A percentile compares a stretch with the other conserved stretches of the same genome.
Evolutionary conservation across 345 rosid genomes (phyloP).

Genomic region (Lepidium aucheri): DNA sequence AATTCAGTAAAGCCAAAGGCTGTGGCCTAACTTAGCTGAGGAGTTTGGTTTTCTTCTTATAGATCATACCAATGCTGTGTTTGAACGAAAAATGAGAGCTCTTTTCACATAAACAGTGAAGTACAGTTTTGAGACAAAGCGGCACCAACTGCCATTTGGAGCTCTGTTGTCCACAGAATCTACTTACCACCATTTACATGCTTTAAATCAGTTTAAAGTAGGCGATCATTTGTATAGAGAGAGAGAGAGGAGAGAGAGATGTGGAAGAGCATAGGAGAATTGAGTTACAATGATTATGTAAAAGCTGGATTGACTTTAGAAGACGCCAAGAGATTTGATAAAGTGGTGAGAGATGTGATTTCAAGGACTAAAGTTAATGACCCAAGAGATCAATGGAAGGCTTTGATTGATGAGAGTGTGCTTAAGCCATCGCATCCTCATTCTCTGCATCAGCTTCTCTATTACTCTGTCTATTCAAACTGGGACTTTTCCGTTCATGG

Average conservation of each 20-base stretch:
- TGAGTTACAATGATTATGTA: slow-evolving; percentile 44
- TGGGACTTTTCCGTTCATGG: slow-evolving; percentile 66
- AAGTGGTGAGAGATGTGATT: slow-evolving; percentile 27
- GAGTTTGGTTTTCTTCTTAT: not conserved
- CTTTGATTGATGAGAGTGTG: slow-evolving; percentile 36
- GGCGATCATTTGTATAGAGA: not conserved
- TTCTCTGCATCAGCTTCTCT: slow-evolving; percentile 60
- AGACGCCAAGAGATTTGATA: slow-evolving; percentile 37
- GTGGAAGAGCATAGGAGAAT: slow-evolving; percentile 33
- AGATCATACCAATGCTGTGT: not conserved
- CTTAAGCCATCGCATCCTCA: slow-evolving; percentile 74
- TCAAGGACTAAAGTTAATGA: slow-evolving; percentile 21
- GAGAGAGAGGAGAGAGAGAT: slow-evolving; percentile 11
- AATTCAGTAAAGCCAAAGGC: slow-evolving; percentile 5
- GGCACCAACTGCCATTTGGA: not conserved
- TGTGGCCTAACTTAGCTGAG: not conserved
- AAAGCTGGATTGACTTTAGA: slow-evolving; percentile 40
- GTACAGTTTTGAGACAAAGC: not conserved
- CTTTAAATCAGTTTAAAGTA: not conserved
- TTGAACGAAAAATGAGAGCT: not conserved
- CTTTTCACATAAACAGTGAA: not conserved
- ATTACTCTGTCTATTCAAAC: slow-evolving; percentile 49
- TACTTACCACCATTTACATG: not conserved
- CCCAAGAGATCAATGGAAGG: slow-evolving; percentile 56
- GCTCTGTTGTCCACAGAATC: not conserved